Base-by-base conservation (phyloP, 441 rosid species). In the Adansonia rubrostipa region DNA sequence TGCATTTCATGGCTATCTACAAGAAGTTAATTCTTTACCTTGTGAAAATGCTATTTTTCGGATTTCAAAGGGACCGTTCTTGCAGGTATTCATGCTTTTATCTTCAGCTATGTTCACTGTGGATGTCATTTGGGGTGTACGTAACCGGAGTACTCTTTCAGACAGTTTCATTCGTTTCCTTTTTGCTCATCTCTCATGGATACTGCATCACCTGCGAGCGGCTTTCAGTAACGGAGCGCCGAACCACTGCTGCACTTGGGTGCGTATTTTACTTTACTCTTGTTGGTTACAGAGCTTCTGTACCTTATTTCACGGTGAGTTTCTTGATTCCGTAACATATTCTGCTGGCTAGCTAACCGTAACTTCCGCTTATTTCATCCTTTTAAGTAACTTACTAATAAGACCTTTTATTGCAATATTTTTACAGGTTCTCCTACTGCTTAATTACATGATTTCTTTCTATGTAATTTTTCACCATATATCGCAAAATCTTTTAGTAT, bases 41-140 rank as follows among this genome's bases (percentile, higher is more conserved):
- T 47, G 47, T 45, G 58, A 24, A 45, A 44, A 40, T 6, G n/a
- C 42, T 56, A 4, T 64, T 73, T 20, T 45, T 58, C n/a, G 65
- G 76, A 72, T 60, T 78, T 54, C 69, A n/a, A 66, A 60, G 53
- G 48, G 33, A 60, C 22, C 5, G 15, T 81, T 75, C 76, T 73
- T 84, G 87, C 88, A 95, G 98, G 97, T 92, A 93, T 79, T 93
- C 98, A 20, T 95, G 99, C 84, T 87, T 93, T 77, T 86, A 95
- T 84, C 88, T 85, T 76, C 90, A 91, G 73, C 85, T 87, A 71
- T 93, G 99, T 82, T 95, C 99, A 42, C 84, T 93, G 4, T 93
- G 99, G 99, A 89, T 93, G 89, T 93, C 98, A 45, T 95, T 93
- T 70, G 99, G 99, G 79, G 97, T 93, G 65, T 95, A 93, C 78